A percentile compares a stretch with the other conserved stretches of the same genome.
Conservation (phyloP, 78 protist species). For the Bigelowiella natans region DNA sequence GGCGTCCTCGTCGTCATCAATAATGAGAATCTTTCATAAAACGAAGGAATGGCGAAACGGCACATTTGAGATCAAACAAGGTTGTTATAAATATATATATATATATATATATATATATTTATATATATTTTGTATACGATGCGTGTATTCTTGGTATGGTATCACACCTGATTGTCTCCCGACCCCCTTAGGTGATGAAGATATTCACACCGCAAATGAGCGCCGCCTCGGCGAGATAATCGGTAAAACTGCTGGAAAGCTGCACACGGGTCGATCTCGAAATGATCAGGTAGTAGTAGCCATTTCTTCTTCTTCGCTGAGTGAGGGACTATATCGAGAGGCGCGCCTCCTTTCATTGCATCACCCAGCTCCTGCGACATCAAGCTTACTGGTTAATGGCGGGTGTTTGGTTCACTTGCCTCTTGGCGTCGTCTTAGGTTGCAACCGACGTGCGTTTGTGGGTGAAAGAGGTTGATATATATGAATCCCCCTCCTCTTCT, state of each 20-base stretch:
- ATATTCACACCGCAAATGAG: constrained; percentile 72
- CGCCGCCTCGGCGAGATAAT: constrained; percentile 47
- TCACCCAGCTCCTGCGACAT: too few species aligned
- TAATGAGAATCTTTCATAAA: too few species aligned
- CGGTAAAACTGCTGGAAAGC: constrained; percentile 50
- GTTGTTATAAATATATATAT: not conserved
- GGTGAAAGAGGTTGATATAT: constrained; percentile 41
- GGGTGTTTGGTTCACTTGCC: too few species aligned
- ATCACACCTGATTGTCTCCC: too few species aligned
- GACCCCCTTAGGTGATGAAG: constrained; percentile 46
- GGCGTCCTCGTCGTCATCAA: too few species aligned
- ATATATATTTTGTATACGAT: not conserved
- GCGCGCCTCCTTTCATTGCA: too few species aligned
- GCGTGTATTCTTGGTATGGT: constrained; percentile 22
- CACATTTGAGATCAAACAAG: not conserved
- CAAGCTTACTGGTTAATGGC: too few species aligned
- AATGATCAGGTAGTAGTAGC: constrained; percentile 15
- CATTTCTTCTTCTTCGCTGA: too few species aligned
- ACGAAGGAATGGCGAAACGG: not conserved
- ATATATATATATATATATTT: not conserved
- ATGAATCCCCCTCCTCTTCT: too few species aligned
- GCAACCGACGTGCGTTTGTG: constrained; percentile 59
- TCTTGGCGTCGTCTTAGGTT: too few species aligned
- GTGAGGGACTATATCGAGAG: too few species aligned
- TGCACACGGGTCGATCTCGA: constrained; percentile 64